Evolutionary conservation across 116 monocot species (phyloP).

Genomic region (Iris pallida): DNA sequence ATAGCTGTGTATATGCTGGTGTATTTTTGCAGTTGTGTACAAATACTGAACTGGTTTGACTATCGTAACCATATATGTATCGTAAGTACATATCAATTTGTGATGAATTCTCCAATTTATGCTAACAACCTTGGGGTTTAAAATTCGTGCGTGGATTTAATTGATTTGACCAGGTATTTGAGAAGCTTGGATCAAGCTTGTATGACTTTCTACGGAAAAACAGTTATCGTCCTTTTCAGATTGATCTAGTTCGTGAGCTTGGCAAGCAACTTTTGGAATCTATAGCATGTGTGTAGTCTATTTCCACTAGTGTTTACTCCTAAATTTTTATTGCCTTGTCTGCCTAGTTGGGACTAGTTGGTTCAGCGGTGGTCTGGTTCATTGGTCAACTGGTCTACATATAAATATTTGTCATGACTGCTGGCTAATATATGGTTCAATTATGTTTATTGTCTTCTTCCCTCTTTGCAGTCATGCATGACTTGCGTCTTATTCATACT

Average conservation of each 20-base stretch:
- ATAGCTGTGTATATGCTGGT: conserved; percentile 28
- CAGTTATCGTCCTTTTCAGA: conserved; percentile 76
- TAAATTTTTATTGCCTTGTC: neutral
- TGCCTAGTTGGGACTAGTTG: neutral
- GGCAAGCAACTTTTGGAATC: conserved; percentile 90
- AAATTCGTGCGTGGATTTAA: conserved; percentile 38
- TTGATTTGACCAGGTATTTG: conserved; percentile 91
- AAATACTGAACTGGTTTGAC: conserved; percentile 99
- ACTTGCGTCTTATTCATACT: conserved; percentile 83
- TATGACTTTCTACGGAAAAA: conserved; percentile 98
- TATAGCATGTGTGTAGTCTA: conserved; percentile 77
- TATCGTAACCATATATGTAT: conserved; percentile 99
- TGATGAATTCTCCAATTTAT: conserved; percentile 30
- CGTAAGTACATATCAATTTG: conserved; percentile 80
- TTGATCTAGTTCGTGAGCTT: conserved; percentile 90
- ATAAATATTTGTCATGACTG: neutral
- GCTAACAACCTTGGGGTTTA: conserved; percentile 26
- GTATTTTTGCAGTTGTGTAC: conserved; percentile 94
- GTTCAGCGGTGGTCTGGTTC: neutral
- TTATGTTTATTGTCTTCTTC: conserved; percentile 7
- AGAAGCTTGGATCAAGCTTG: conserved; percentile 99
- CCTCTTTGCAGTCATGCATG: conserved; percentile 90
- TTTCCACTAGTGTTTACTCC: neutral
- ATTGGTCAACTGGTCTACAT: neutral
- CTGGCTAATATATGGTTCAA: neutral